Evolutionary conservation across 352 stramenopile species (phyloP).

Genomic region (Phytophthora podocarpi): DNA sequence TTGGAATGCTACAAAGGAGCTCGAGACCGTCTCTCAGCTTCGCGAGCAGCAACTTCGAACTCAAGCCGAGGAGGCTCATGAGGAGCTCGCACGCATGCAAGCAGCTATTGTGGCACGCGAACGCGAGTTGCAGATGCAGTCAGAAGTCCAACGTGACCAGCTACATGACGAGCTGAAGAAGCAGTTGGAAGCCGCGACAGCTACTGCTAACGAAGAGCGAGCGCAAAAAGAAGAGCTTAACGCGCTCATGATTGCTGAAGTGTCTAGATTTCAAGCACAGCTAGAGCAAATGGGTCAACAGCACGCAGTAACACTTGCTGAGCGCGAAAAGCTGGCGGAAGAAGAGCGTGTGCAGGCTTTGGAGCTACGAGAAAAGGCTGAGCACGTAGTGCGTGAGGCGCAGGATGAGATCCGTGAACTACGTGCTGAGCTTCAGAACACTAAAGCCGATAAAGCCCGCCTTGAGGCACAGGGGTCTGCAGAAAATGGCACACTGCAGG

Average conservation of each 20-base stretch:
- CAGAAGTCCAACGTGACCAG: slow-evolving; percentile 43
- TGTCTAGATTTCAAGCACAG: slow-evolving; percentile 50
- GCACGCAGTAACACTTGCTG: slow-evolving; percentile 18
- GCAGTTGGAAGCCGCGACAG: slow-evolving; percentile 39
- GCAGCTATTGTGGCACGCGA: slow-evolving; percentile 34
- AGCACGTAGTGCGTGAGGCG: slow-evolving; percentile 29
- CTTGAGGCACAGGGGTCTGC: slow-evolving; percentile 52
- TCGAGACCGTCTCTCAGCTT: slow-evolving; percentile 39
- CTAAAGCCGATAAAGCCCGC: slow-evolving; percentile 46
- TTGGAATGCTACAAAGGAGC: slow-evolving; percentile 60
- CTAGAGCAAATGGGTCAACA: slow-evolving; percentile 35
- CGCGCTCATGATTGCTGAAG: slow-evolving; percentile 50
- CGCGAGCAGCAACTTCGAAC: slow-evolving; percentile 33
- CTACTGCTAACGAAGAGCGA: slow-evolving; percentile 43
- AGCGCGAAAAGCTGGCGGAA: slow-evolving; percentile 25
- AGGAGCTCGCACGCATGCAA: slow-evolving; percentile 35
- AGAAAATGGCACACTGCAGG: slow-evolving; percentile 57
- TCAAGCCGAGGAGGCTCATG: slow-evolving; percentile 29
- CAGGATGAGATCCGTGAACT: slow-evolving; percentile 40
- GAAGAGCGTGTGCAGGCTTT: slow-evolving; percentile 37
- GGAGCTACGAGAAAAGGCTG: slow-evolving; percentile 34
- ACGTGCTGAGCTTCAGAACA: slow-evolving; percentile 35
- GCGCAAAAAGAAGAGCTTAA: slow-evolving; percentile 79
- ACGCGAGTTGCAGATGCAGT: slow-evolving; percentile 48
- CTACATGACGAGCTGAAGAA: slow-evolving; percentile 46